Evolutionary conservation across 257 asterid genomes (phyloP).

Genomic region (Plantago major): DNA sequence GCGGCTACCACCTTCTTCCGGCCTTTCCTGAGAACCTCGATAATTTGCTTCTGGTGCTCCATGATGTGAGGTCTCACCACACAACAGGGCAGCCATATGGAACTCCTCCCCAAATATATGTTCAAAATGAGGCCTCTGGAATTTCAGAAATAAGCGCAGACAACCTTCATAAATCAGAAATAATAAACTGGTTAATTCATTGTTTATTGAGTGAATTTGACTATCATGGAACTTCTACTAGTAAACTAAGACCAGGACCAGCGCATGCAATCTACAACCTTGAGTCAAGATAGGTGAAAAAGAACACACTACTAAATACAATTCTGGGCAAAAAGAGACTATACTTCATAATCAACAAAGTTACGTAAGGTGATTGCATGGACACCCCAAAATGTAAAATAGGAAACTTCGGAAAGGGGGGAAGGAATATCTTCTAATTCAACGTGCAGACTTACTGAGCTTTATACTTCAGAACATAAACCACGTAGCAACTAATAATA

Average conservation of each 20-base stretch:
- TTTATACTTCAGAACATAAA: no score
- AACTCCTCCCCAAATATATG: slow-evolving; percentile 30
- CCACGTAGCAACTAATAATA: no score
- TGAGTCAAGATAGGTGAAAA: no score
- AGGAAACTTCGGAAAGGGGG: no score
- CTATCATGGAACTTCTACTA: background rate
- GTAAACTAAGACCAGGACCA: background rate
- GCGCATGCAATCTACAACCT: no score
- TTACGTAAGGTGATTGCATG: no score
- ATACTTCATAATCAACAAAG: no score
- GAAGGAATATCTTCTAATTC: background rate
- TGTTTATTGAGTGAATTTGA: background rate
- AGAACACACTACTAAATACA: no score
- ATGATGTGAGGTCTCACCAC: slow-evolving; percentile 65
- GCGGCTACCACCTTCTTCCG: slow-evolving; percentile 58
- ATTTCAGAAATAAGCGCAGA: slow-evolving; percentile 27
- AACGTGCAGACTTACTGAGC: no score
- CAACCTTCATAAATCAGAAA: slow-evolving; percentile 22
- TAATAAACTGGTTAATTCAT: background rate
- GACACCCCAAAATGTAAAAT: no score
- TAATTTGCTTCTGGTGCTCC: slow-evolving; percentile 54
- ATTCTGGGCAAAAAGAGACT: no score
- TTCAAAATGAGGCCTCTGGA: slow-evolving; percentile 21
- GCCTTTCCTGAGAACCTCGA: slow-evolving; percentile 49
- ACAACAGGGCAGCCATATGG: slow-evolving; percentile 53